Evolutionary conservation across 1,284 basidiomycete genomes (phyloP), one percentile per base, ranked within the genome.

Genomic region (Grifola frondosa): DNA sequence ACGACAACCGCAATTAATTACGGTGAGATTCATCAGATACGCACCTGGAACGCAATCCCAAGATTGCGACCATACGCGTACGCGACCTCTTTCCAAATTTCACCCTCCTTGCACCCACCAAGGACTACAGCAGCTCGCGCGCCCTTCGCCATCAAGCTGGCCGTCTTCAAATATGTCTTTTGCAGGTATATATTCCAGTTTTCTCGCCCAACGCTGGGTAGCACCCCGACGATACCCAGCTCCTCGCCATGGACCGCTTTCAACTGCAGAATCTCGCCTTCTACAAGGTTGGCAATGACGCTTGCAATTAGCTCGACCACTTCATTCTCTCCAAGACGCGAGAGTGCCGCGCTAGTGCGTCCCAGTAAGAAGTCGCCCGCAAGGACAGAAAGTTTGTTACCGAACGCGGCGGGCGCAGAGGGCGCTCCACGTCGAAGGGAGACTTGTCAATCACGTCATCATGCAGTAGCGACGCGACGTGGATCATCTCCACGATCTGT

Each of bases 401-500:
- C 93, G 58, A 96, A 96, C 8, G 83, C 83, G 7, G 83, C 77
- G 0, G 95, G 97, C 0, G 93, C 93, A 11, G 88, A 91, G 4
- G 92, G 81, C 0, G 77, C 79, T 5, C 89, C 87, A 2, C 96
- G 78, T 1, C 96, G 85, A 2, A 94, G 77, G 82, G 73, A 0
- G 95, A 91, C 46, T 76, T 76, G 71, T 99, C 96, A 49, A 94
- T 86, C 37, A 99, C 94, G 58, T 93, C 91, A 77, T 99, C 94
- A 63, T 99, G 97, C 13, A 99, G 72, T 6, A 97, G 75, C 1
- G 91, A 96, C 22, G 97, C 96, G 51, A 97, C 92, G 63, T 99
- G 95, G 49, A 99, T 93, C 93, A 99, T 97, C 66, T 99, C 97
- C 37, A 93, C 88, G 44, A 99, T 97, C 61, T 96, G 92, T 2